Base-by-base conservation (phyloP, 1,139 yeast genomes). In the Lizanozyma gosingica region DNA sequence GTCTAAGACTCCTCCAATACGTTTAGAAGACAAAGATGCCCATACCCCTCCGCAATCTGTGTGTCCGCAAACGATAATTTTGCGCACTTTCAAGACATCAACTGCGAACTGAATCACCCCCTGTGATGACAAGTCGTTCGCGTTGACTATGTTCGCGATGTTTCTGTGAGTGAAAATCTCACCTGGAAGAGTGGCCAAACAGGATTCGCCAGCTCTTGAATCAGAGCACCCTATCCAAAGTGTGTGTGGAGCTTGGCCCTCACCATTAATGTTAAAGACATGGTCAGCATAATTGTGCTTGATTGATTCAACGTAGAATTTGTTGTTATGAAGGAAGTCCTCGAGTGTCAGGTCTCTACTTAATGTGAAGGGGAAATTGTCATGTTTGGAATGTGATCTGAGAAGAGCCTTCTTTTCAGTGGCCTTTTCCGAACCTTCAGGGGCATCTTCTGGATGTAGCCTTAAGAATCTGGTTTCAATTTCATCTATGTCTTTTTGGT, bases 201-300 rank as follows among this genome's bases (percentile, higher is more conserved):
- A 80, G 37, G 69, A 69, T 51, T 92, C 97, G 40, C 90, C 85
- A 43, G 85, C 86, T 51, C 98, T 79, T 11, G 97, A 87, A 60
- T 92, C 98, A 4, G 94, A 80, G 60, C 98, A 92, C 3, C 97
- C 97, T 46, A 92, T 83, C 94, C 97, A 90, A 42, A 92, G 67
- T 9, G 97, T 87, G 60, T 88, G 95, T 15, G 98, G 98, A 15
- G 79, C 62, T 62, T 92, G 98, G 41, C 97, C 97, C 56, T 77
- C 70, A 1, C 80, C 92, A 53, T 88, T 86, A 42, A 76, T 56
- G 39, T 78, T 79, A 56, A 88, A 79, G 14, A 88, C 65, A 45
- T 63, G 58, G 34, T 71, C 67, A 2, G 94, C 87, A 53, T 82
- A 76, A 41, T 72, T 68, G 34, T 67, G 66, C 42, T 76, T 73